Evolutionary conservation across 805 yeast genomes (phyloP).

Genomic region (Myxozyma kluyveri): DNA sequence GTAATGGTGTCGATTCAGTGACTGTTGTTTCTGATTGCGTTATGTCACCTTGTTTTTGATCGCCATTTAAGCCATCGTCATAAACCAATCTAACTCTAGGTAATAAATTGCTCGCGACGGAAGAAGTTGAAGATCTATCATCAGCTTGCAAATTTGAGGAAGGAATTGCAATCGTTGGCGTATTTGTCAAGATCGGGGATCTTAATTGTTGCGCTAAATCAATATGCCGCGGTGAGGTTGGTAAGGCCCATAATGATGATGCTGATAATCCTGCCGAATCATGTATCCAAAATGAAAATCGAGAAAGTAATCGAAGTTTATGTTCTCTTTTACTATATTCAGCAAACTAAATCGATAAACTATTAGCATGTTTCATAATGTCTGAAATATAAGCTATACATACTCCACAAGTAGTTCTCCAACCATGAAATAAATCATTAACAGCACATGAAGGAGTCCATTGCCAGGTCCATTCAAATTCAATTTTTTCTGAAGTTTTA

Average conservation of each 20-base stretch:
- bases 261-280: constrained; percentile 22
- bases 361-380: not conserved
- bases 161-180: not conserved
- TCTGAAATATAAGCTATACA: not conserved
- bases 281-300: constrained; percentile 39
- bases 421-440: constrained; percentile 31
- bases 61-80: not conserved
- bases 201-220: not conserved
- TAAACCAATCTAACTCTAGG: not conserved
- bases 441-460: constrained; percentile 33
- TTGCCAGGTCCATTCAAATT: constrained; percentile 37
- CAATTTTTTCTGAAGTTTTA: constrained; percentile 17
- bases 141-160: not conserved
- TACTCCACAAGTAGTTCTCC: constrained; percentile 38
- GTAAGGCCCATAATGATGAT: constrained; percentile 9
- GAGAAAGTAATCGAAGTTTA: constrained; percentile 35
- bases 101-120: too few relatives aligned
- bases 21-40: not conserved
- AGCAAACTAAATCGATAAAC: constrained; percentile 37
- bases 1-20: not conserved
- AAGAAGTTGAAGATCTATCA: not conserved
- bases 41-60: not conserved
- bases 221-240: constrained; percentile 12
- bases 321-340: constrained; percentile 41
- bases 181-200: not conserved